Base-by-base conservation (phyloP, 2,329 filamentous ascomycete species). In the Hymenotorrendiella dingleyae region DNA sequence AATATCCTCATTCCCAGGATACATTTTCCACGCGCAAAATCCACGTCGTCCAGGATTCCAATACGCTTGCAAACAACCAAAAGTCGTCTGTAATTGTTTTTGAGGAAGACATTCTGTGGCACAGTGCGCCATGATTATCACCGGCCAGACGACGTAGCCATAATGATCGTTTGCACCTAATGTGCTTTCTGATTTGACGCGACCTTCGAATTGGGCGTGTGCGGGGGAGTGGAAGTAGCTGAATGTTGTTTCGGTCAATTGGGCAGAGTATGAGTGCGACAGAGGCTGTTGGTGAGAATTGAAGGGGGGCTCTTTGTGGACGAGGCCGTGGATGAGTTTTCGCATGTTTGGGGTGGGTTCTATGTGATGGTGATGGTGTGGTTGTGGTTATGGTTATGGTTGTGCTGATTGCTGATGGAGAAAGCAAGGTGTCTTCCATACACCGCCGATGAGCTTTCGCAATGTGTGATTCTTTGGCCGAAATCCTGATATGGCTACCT, bases 11-110 rank as follows among this genome's bases (percentile, higher is more conserved):
- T 52, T 54, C 19, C 52, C 52, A 1, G 47, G 46, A 36, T 46
- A 52, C 49, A 54, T 54, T 23, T 54, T 52, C 49, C 49, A 54
- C 11, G 47, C 52, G 23, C 49, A 54, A 16, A 54, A 54, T 4
- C 43, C 52, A 34, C 45, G 42, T 27, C 30, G 35, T 20, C 41
- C 35, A 5, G 49, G 46, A 21, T 52, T 53, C 49, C 49, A 54
- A 22, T 54, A 52, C 7, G 42, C 24, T 26, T 54, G 52, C 2
- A 52, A 29, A 24, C 17, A 43, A 4, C 32, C 21, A 4, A 45
- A 36, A 2, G 46, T 28, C 16, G 39, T 23, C 4, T 42, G 21
- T 3, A 46, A 30, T 20, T 40, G 17, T 3, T 27, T 12, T 16
- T 24, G 22, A n/a, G 43, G 20, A 3, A 54, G 46, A 20, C 43